phyloP scores from a whole-genome alignment of 1,284 basidiomycete genomes.

The Heliocybe sulcata region DNA sequence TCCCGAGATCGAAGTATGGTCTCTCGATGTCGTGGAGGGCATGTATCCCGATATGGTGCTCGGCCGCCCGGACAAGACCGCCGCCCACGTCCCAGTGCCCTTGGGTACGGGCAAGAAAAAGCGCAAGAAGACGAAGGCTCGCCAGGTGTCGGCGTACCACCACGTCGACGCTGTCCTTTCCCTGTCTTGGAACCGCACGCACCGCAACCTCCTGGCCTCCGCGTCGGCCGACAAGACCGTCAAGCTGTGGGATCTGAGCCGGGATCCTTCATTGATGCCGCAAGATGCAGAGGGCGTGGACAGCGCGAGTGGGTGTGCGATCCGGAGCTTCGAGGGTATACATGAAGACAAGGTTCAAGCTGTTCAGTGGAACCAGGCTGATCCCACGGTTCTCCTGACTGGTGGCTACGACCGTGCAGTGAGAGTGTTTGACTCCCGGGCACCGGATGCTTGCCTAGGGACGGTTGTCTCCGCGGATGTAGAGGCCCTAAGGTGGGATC shows the following conservation, averaged over 20 bases:
- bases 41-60: constrained; percentile 93
- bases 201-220: constrained; percentile 87
- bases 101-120: constrained; percentile 91
- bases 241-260: constrained; percentile 94
- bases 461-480: constrained; percentile 85
- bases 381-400: constrained; percentile 85
- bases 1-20: constrained; percentile 99
- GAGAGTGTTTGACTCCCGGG: constrained; percentile 86
- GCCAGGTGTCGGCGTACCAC: constrained; percentile 59
- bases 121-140: constrained; percentile 80
- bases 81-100: constrained; percentile 69
- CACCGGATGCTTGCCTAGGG: constrained; percentile 74
- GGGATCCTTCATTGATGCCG: constrained; percentile 35
- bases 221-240: constrained; percentile 94
- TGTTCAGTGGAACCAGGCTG: constrained; percentile 90
- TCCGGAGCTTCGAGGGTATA: constrained; percentile 76
- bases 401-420: constrained; percentile 95
- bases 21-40: constrained; percentile 87
- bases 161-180: constrained; percentile 93
- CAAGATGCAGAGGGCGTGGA: constrained; percentile 31
- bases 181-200: constrained; percentile 88
- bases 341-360: constrained; percentile 98
- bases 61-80: constrained; percentile 83
- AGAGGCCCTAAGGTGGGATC: constrained; percentile 94
- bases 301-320: constrained; percentile 42